A percentile compares a stretch with the other conserved stretches of the same genome.
Conservation (phyloP, 257 asterid species). For the Mitragyna speciosa region DNA sequence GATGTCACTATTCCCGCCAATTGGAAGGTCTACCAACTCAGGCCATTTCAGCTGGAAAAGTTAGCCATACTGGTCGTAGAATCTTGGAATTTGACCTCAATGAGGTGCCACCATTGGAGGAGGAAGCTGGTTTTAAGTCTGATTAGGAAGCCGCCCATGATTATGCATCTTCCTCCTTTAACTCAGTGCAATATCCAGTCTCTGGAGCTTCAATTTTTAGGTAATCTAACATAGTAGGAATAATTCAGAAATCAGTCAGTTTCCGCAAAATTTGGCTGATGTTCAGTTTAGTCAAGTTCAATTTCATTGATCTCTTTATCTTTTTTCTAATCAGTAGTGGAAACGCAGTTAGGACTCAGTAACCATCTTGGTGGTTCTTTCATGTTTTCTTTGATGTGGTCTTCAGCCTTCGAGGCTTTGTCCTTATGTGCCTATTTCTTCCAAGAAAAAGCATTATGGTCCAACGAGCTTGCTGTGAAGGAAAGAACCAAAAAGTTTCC, state of each 20-base stretch:
- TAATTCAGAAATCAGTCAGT: neutral
- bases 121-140: slow-evolving; percentile 17
- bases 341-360: slow-evolving; percentile 4
- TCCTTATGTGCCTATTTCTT: slow-evolving; percentile 19
- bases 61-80: slow-evolving; percentile 13
- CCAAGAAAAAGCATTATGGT: slow-evolving; percentile 23
- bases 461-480: slow-evolving; percentile 27
- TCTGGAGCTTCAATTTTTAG: slow-evolving; percentile 11
- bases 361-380: slow-evolving; percentile 25
- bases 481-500: slow-evolving; percentile 7
- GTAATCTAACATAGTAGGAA: slow-evolving; percentile 4
- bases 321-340: neutral
- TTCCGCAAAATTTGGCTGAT: slow-evolving; percentile 1
- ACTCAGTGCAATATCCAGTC: slow-evolving; percentile 15
- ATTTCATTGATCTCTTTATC: neutral
- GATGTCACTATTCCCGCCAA: slow-evolving; percentile 12
- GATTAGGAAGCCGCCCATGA: slow-evolving; percentile 13
- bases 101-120: slow-evolving; percentile 40
- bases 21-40: slow-evolving; percentile 14
- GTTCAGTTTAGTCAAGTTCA: neutral
- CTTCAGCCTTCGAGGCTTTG: slow-evolving; percentile 13
- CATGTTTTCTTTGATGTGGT: slow-evolving; percentile 17
- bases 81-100: slow-evolving; percentile 51
- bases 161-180: slow-evolving; percentile 18
- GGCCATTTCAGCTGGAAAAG: slow-evolving; percentile 20